Base-by-base conservation (phyloP, 202 grass and related monocot genomes). In the Tripidium arundinaceum region DNA sequence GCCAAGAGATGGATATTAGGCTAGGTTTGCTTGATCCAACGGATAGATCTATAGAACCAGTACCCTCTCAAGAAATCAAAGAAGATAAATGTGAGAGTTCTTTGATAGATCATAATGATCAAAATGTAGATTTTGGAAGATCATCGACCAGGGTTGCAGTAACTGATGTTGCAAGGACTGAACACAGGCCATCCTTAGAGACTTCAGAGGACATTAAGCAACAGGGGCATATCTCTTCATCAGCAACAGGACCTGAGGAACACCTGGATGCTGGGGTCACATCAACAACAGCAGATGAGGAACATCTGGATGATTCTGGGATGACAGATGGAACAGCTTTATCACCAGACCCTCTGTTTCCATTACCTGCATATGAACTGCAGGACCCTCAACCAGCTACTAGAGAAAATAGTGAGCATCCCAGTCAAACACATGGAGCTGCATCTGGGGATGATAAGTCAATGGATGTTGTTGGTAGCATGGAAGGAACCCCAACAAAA, bases 81-180 rank as follows among this genome's bases (percentile, higher is more conserved):
- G 87, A 72, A 26, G 63, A 79, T 66, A 83, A 11, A n/a, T 31
- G 59, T 76, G 81, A 65, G 36, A 85, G 62, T 74, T 72, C 41
- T 72, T 57, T 72, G 31, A 36, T 75, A 84, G 78, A 62, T 9
- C 15, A 39, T 71, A 88, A 68, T 84, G 81, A 86, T 82, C 66
- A 79, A 68, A 84, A 81, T 74, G 13, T 55, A 55, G 61, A 79
- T 55, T 55, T 71, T 36, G 29, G 52, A 28, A 86, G 29, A 27
- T 78, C 36, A 26, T 79, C 37, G 50, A 29, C 79, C 41, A 25
- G 39, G 54, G n/a, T 39, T 8, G 13, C 36, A 65, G 62, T 64
- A 85, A 49, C 41, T 36, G 62, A 25, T 93, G 72, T 63, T 79
- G 57, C 68, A 84, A 68, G 29, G 49, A 16, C 60, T 72, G 83